These are phyloP conservation scores for Pinus albicaulis DNA, from an alignment of 75 land plant species.

Conservation along the genomic window DNA sequence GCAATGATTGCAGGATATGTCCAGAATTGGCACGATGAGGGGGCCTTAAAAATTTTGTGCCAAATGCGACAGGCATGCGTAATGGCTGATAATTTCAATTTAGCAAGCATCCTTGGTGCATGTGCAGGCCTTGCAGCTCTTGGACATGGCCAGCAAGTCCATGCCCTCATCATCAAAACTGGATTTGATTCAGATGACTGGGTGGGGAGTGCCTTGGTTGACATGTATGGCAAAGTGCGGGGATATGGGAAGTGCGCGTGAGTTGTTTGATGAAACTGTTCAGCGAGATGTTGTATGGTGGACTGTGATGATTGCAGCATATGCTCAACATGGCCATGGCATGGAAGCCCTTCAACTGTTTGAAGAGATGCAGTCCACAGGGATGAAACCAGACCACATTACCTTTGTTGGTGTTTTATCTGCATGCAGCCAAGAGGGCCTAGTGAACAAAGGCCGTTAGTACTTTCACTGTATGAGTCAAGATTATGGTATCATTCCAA, in stretches of 20 bases:
- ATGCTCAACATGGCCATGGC: constrained; percentile 58
- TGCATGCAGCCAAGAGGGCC: constrained; percentile 62
- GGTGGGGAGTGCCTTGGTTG: constrained; percentile 50
- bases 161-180: constrained; percentile 34
- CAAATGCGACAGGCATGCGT: constrained; percentile 22
- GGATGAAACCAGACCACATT: constrained; percentile 45
- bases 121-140: constrained; percentile 45
- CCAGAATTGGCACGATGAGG: constrained; percentile 30
- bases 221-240: constrained; percentile 81
- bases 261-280: constrained; percentile 21
- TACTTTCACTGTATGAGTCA: constrained; percentile 49
- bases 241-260: constrained; percentile 35
- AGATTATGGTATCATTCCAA: constrained; percentile 38
- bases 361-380: constrained; percentile 19
- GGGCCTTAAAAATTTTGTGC: constrained; percentile 36
- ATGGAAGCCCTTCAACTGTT: constrained; percentile 44
- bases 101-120: constrained; percentile 44
- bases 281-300: constrained; percentile 44
- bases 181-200: constrained; percentile 44
- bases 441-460: constrained; percentile 38
- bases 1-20: constrained; percentile 56
- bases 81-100: constrained; percentile 47
- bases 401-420: constrained; percentile 64
- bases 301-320: constrained; percentile 59
- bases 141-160: constrained; percentile 52